Base-by-base conservation (phyloP, 306 rosid species). In the Citrullus amarus region DNA sequence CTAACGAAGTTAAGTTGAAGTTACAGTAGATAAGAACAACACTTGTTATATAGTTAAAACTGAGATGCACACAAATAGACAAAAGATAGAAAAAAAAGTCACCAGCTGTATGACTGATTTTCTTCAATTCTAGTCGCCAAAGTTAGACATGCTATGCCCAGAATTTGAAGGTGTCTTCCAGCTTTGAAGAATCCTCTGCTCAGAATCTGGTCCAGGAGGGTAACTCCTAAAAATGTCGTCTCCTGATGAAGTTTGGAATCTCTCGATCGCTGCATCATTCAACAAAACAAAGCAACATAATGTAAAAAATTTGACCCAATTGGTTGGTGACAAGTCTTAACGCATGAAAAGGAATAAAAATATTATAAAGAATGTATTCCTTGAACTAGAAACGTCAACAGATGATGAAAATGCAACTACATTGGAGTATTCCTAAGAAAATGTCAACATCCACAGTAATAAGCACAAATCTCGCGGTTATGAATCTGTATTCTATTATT, bases 61-160 rank as follows among this genome's bases (percentile, higher is more conserved):
- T 41, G 74, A 67, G 60, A 30, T 65, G 58, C 12, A 58, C 20
- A 44, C 28, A 61, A 53, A 56, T 18, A n/a, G 30, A 44, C 14
- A 30, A 82, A 51, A 18, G 38, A 65, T 25, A 75, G 25, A 30
- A 41, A 7, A 14, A 17, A 32, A 46, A 38, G 41, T 56, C 79
- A 92, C 98, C 97, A 81, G 87, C 87, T 95, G 75, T 62, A 56
- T 44, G 88, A 94, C 81, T 95, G 98, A 76, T 92, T 95, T 86
- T 95, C 98, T 89, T 95, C 98, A 9, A 95, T 86, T 83, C 98
- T 89, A 69, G 87, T 83, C 74, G 98, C 97, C 85, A 95, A 80
- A 15, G 96, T 87, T 39, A 95, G 86, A 80, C 96, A 89, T 54
- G 98, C 96, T 78, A 95, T 84, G 79, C 97, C 98, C 75, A 84